These are phyloP conservation scores for Ormosia emarginata DNA, from an alignment of 306 rosid species.

Conservation along the genomic window DNA sequence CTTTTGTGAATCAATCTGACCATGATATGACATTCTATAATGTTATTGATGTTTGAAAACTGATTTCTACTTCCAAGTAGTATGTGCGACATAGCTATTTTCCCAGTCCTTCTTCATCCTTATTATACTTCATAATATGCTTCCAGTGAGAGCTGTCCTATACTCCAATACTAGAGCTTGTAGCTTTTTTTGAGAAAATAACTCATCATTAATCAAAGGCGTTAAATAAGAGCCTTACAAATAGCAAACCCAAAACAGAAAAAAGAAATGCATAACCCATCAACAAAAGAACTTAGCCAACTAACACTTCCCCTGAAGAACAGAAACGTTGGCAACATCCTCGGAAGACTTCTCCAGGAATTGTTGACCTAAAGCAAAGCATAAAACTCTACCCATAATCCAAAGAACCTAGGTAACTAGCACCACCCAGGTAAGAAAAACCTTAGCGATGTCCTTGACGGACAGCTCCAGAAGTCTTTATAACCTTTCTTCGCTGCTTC, in stretches of 20 bases:
- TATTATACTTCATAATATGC: background rate
- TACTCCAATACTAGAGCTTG: conserved; percentile 1
- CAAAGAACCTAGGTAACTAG: background rate
- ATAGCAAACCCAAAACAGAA: background rate
- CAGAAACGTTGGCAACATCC: background rate
- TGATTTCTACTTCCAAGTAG: background rate
- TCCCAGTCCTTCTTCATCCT: background rate
- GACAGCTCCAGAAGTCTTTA: background rate
- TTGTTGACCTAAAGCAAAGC: background rate
- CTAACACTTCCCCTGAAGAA: background rate
- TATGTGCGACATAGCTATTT: background rate
- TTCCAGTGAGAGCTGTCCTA: background rate
- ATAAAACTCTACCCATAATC: background rate
- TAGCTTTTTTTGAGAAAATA: background rate
- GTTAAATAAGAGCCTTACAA: background rate
- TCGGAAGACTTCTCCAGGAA: background rate
- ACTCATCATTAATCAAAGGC: background rate
- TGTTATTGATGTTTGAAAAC: background rate
- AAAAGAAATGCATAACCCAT: background rate
- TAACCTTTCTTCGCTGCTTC: background rate
- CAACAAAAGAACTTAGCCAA: background rate
- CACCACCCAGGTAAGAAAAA: background rate
- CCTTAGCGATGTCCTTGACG: background rate
- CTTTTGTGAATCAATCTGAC: background rate
- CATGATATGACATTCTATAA: background rate